Base-by-base conservation (phyloP, 371 early-diverging fungal genomes). In the Encephalitozoon hellem region DNA sequence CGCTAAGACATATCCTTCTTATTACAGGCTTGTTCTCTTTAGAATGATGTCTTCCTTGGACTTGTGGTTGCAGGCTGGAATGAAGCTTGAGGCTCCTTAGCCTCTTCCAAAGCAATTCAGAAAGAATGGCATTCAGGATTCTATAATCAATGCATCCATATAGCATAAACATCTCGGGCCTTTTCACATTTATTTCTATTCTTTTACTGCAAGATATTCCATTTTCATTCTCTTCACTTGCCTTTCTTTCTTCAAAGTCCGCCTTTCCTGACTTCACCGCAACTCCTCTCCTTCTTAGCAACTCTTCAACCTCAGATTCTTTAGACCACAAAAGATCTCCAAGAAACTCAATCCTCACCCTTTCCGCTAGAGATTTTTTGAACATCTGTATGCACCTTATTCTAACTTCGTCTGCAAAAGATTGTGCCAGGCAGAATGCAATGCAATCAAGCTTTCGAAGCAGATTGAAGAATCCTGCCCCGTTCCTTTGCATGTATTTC, bases 361-460 rank as follows among this genome's bases (percentile, higher is more conserved):
- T 66, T 28, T 66, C 47, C 18, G 18, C 25, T 9, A 45, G 9
- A 6, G 28, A 34, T 25, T 66, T 66, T 23, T 11, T 42, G n/a
- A 66, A 66, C 38, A 34, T 21, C 4, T 49, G 49, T 0, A 49
- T 21, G 26, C 28, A 49, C 34, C 25, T 53, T 9, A 34, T 11
- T 23, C 75, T 68, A 5, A 74, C 15, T 21, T 53, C 59, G 34
- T 52, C 69, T 63, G 41, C 28, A 74, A 43, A 74, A 1, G 25
- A 49, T 32, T 59, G 75, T 21, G 59, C 28, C 9, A 74, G 11
- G 42, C 75, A 67, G 42, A 34, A 74, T 43, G 54, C 43, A 53
- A 74, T 26, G 39, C 51, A 68, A 28, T 74, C 75, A 28, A 64
- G 21, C 32, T 21, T 49, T 63, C 68, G 25, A 8, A 41, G n/a